Conservation (phyloP, 2,329 filamentous ascomycete genomes). For the Diplodia seriata region DNA sequence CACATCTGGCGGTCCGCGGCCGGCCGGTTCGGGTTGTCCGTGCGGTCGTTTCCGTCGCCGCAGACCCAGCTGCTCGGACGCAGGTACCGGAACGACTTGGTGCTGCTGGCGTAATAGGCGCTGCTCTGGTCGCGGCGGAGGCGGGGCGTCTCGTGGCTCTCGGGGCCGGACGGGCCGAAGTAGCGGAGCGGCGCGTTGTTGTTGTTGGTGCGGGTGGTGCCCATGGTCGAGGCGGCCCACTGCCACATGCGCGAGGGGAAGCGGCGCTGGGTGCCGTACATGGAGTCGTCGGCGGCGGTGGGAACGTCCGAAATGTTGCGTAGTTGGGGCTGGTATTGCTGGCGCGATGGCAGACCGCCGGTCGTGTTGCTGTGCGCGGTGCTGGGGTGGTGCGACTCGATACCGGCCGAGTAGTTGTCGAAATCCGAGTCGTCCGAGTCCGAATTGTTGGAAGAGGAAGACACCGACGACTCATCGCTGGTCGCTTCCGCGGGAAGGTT, state of each 20-base stretch:
- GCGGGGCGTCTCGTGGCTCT: constrained; percentile 10
- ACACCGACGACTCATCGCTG: background rate
- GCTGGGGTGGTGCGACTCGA: constrained; percentile 24
- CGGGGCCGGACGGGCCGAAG: background rate
- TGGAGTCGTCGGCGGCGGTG: constrained; percentile 1
- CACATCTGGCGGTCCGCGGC: constrained; percentile 22
- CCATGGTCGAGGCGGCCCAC: background rate
- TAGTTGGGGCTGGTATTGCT: background rate
- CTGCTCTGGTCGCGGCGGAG: constrained; percentile 20
- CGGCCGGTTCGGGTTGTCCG: background rate
- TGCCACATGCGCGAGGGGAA: background rate
- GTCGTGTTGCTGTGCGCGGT: constrained; percentile 12
- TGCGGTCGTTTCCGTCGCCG: background rate
- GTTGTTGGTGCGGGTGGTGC: background rate
- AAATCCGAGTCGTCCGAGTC: background rate
- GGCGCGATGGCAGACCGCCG: background rate
- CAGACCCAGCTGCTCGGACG: constrained; percentile 5
- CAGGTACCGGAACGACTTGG: constrained; percentile 10
- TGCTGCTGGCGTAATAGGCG: background rate
- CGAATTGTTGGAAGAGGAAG: background rate
- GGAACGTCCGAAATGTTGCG: constrained; percentile 15
- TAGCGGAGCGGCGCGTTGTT: background rate
- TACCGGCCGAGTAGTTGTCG: constrained; percentile 21
- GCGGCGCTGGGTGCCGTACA: background rate
- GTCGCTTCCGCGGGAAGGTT: background rate